Conservation (phyloP, 148 eudicot species). For the Heliamphora exappendiculata region DNA sequence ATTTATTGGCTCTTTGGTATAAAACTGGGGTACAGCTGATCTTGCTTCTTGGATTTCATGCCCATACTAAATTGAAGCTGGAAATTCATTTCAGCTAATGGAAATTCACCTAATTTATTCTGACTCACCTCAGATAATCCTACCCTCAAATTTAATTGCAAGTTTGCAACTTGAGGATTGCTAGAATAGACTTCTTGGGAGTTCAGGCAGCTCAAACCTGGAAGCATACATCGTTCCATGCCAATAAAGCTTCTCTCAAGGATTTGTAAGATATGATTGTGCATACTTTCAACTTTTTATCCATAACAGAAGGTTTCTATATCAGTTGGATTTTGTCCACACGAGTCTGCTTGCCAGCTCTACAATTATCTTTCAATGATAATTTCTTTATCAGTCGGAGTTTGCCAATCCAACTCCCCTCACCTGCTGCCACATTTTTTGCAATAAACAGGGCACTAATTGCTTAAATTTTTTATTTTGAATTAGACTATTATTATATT, state of each 20-base stretch:
- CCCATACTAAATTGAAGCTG: not conserved
- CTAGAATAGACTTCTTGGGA: not conserved
- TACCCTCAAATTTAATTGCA: not conserved
- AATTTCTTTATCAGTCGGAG: not conserved
- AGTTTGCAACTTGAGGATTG: not conserved
- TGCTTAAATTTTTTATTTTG: not conserved
- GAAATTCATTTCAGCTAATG: not conserved
- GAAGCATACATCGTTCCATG: not conserved
- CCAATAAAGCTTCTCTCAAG: constrained; percentile 3
- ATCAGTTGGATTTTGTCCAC: not conserved
- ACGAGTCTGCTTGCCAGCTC: not conserved
- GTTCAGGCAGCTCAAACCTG: not conserved
- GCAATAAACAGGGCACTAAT: not conserved
- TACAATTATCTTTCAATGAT: not conserved
- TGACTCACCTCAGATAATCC: not conserved
- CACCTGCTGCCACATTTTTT: not conserved
- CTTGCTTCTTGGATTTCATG: constrained; percentile 1
- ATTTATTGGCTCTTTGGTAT: not conserved
- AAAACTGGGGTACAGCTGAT: not conserved
- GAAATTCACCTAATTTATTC: not conserved
- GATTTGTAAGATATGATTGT: not conserved
- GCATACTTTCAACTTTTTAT: not conserved
- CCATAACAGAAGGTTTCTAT: not conserved
- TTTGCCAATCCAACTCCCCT: not conserved
- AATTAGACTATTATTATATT: not conserved